phyloP scores from a whole-genome alignment of 129 eudicot species.

The Kitagawia praeruptora region DNA sequence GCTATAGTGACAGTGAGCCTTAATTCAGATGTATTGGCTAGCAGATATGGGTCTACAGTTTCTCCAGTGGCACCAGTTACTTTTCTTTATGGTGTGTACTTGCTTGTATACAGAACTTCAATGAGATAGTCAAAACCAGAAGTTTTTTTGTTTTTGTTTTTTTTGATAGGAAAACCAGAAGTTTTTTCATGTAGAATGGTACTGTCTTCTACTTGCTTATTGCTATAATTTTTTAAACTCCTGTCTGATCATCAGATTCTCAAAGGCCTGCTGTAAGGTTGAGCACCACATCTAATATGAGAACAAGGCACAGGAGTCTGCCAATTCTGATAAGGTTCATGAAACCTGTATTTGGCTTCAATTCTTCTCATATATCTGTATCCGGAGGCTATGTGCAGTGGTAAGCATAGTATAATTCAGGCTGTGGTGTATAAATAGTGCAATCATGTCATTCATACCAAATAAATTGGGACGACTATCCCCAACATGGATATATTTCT shows the following conservation, averaged over 20 bases:
- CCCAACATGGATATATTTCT: not conserved
- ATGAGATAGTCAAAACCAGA: not conserved
- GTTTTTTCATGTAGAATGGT: not conserved
- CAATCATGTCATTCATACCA: not conserved
- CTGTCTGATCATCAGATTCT: conserved; percentile 46
- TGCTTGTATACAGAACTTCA: not conserved
- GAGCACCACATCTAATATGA: conserved; percentile 59
- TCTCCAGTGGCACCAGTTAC: conserved; percentile 71
- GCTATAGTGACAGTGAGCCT: conserved; percentile 57
- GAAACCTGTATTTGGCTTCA: conserved; percentile 87
- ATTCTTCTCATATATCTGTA: conserved; percentile 57
- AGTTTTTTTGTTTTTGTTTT: not conserved
- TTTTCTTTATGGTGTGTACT: conserved; percentile 68
- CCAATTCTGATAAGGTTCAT: conserved; percentile 57
- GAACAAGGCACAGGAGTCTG: conserved; percentile 55
- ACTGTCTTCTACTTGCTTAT: not conserved
- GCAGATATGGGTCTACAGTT: conserved; percentile 78
- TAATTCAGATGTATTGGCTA: conserved; percentile 35
- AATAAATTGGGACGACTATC: not conserved
- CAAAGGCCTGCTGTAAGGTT: conserved; percentile 70
- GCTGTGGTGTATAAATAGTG: not conserved
- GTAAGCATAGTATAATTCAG: conserved; percentile 28
- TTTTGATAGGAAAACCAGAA: not conserved
- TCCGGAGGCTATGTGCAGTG: conserved; percentile 61
- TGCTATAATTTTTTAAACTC: not conserved